Base-by-base conservation (phyloP, 2,329 filamentous ascomycete genomes). In the Talaromyces sp. region DNA sequence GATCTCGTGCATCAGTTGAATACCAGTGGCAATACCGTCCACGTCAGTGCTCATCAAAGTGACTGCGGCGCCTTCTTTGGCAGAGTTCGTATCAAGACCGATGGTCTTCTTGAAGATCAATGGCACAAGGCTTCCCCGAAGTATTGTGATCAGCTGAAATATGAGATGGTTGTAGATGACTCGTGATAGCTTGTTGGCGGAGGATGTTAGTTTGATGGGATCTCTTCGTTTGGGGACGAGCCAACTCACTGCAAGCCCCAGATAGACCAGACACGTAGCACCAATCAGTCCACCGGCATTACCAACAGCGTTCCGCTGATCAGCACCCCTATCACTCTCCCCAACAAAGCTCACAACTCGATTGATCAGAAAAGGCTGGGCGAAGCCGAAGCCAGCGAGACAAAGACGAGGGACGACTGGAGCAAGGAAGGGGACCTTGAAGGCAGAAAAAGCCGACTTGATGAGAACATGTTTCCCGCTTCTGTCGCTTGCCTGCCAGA, bases 301-400 rank as follows among this genome's bases (percentile, higher is more conserved):
- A 14, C 64, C 57, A 31, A 31, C 30, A 6, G 30, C 30, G 30
- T 31, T 31, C 30, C 30, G 30, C 16, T 44, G 40, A 18, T 59
- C 30, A n/a, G 36, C 61, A 56, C 16, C 28, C 30, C n/a, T 60
- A 33, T 27, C 51, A 42, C 58, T 61, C 36, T 30, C 30, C 30
- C 31, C 27, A 40, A 69, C 56, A 47, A 53, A 68, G 27, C 63
- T 62, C 23, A 68, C 64, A 6, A 65, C 64, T n/a, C 61, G 54
- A 47, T 65, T 63, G 30, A 68, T 60, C 28, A 69, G 55, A 44
- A 69, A 69, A 28, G 68, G 66, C 47, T 69, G 68, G 12, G 65
- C 60, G 57, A 67, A 67, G 33, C 59, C 65, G 34, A 64, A 61
- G 5, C 51, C 67, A 33, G 61, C 63, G 6, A 67, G 59, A 18